Base-by-base conservation (phyloP, 2,329 filamentous ascomycete genomes). In the Hypoxylon sp. region DNA sequence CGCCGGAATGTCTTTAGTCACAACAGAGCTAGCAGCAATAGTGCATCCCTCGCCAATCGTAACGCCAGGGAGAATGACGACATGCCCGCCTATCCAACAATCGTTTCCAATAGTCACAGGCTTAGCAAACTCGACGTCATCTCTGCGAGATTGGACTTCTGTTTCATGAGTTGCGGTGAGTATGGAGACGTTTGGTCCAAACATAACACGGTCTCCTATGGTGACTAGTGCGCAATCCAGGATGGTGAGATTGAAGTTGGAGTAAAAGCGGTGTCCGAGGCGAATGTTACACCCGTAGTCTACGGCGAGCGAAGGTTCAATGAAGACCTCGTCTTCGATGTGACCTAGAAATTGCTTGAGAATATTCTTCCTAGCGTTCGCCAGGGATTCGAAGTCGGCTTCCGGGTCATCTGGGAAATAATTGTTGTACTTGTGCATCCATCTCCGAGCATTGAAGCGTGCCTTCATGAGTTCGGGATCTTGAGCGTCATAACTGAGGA, bases 101-200 rank as follows among this genome's bases (percentile, higher is more conserved):
- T 88, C 85, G 51, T 87, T 82, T 0, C 82, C 85, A 37, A 88
- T 86, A 2, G 71, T 76, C 40, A 88, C 82, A 2, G 81, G 68
- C 13, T 77, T 77, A 0, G 84, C 85, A 63, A 82, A 86, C 71
- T 86, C 85, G 59, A 85, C 78, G 14, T 78, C 79, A 40, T 85
- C 81, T 25, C 84, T 79, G 17, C 85, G 82, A 1, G 81, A 83
- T 59, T 82, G 81, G 0, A 86, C 82, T 72, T 91, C 91, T 0
- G 91, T 82, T 54, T 92, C 91, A 77, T 96, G 93, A 0, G 89
- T 91, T 0, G 88, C 92, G 1, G 89, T 88, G 76, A 89, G 93
- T 61, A 96, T 86, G 55, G 84, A 88, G 0, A 95, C 91, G 73
- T 89, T 90, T 0, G 92, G 91, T 0, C 91, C 93, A 61, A 95